Percentiles rank a stretch among this genome's conserved stretches.
Conservation (phyloP, 2,329 filamentous ascomycete species). For the Cladophialophora immunda region DNA sequence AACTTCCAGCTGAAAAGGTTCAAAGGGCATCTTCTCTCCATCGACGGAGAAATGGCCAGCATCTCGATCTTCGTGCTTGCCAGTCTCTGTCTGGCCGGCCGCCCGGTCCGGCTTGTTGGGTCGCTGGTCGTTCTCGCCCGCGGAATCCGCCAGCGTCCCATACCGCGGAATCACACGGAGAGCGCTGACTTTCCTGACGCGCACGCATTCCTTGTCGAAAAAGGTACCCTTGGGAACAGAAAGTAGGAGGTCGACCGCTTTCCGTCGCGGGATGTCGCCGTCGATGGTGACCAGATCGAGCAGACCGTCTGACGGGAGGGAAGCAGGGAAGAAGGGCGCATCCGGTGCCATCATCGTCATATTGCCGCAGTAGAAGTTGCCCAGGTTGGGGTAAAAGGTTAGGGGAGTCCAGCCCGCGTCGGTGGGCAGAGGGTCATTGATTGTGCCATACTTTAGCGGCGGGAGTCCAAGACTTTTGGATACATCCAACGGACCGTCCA, state of each 20-base stretch:
- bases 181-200: conserved; percentile 84
- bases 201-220: conserved; percentile 80
- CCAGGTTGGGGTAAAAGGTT: conserved; percentile 77
- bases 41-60: conserved; percentile 93
- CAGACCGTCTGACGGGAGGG: conserved; percentile 82
- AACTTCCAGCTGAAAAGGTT: conserved; percentile 89
- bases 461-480: conserved; percentile 66
- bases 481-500: conserved; percentile 45
- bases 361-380: conserved; percentile 94
- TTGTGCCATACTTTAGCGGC: conserved; percentile 77
- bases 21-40: conserved; percentile 86
- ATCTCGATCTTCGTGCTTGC: conserved; percentile 57
- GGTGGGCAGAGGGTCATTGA: conserved; percentile 77
- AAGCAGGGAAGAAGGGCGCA: conserved; percentile 84
- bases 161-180: conserved; percentile 81
- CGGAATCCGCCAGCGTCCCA: conserved; percentile 34
- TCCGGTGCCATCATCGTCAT: conserved; percentile 92
- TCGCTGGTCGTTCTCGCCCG: conserved; percentile 17
- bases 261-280: conserved; percentile 74
- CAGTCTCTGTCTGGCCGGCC: conserved; percentile 9
- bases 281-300: conserved; percentile 85
- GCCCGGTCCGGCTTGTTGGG: conserved; percentile 20
- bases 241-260: conserved; percentile 74
- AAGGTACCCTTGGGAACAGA: conserved; percentile 77
- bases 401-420: conserved; percentile 76